Percentiles rank a stretch among this genome's conserved stretches.
Conservation (phyloP, 176 grass and related monocot species). For the Aegilops sharonensis region DNA sequence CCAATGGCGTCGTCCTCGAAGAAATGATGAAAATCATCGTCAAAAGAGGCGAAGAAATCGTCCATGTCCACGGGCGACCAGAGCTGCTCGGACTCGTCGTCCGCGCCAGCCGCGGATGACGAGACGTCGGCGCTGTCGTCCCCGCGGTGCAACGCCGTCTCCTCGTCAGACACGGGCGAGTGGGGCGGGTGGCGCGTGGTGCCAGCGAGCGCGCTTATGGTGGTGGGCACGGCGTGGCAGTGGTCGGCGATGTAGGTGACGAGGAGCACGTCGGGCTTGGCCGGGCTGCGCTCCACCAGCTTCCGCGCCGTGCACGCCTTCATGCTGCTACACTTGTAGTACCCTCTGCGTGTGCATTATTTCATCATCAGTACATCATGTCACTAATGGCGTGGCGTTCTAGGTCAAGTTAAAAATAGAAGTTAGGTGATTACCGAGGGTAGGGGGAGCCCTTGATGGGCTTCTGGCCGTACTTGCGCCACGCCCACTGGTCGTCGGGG, state of each 20-base stretch:
- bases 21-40: slow-evolving; percentile 17
- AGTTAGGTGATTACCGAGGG: slow-evolving; percentile 40
- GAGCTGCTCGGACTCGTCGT: slow-evolving; percentile 26
- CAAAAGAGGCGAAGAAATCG: background rate
- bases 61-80: slow-evolving; percentile 36
- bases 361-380: background rate
- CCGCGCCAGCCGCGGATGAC: slow-evolving; percentile 5
- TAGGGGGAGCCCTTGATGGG: slow-evolving; percentile 99
- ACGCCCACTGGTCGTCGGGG: slow-evolving; percentile 78
- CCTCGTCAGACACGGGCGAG: background rate
- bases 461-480: slow-evolving; percentile 99
- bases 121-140: slow-evolving; percentile 36
- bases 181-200: slow-evolving; percentile 40
- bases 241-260: slow-evolving; percentile 91
- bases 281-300: slow-evolving; percentile 77
- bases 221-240: slow-evolving; percentile 73
- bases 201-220: slow-evolving; percentile 59
- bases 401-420: too few species aligned
- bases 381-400: background rate
- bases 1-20: background rate
- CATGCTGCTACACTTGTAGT: slow-evolving; percentile 92
- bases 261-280: slow-evolving; percentile 65
- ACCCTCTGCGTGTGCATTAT: slow-evolving; percentile 41
- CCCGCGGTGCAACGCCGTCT: background rate
- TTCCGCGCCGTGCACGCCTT: slow-evolving; percentile 78